phyloP scores from a whole-genome alignment of 1,284 basidiomycete species.

The Ganoderma meredithae region DNA sequence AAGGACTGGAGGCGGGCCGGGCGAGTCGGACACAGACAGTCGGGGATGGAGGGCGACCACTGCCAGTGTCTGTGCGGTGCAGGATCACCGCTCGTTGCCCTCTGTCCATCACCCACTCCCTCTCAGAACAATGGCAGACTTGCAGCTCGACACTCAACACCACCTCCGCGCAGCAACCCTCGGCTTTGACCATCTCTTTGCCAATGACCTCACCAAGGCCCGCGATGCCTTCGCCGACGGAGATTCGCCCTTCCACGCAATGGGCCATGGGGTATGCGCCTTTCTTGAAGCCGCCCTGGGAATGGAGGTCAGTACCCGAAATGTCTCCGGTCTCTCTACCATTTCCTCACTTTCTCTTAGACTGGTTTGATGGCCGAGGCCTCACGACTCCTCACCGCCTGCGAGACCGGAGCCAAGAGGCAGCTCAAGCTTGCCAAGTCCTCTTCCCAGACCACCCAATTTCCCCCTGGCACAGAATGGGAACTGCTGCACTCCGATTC shows the following conservation, averaged over 20 bases:
- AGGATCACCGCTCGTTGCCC: background rate
- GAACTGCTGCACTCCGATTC: slow-evolving; percentile 78
- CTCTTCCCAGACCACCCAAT: slow-evolving; percentile 49
- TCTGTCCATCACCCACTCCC: slow-evolving; percentile 9
- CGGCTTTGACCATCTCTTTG: slow-evolving; percentile 74
- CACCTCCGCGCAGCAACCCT: slow-evolving; percentile 57
- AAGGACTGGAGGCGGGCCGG: background rate
- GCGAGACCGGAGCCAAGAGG: slow-evolving; percentile 68
- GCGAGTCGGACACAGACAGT: background rate
- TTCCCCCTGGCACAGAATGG: slow-evolving; percentile 72
- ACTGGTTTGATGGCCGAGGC: slow-evolving; percentile 65
- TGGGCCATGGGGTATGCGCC: slow-evolving; percentile 75
- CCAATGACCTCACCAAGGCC: slow-evolving; percentile 67
- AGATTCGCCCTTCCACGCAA: slow-evolving; percentile 71
- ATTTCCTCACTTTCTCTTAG: slow-evolving; percentile 39
- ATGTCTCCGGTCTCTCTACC: slow-evolving; percentile 8
- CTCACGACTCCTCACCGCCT: slow-evolving; percentile 55
- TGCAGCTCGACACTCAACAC: slow-evolving; percentile 39
- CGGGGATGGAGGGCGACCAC: background rate
- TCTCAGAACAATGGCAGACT: slow-evolving; percentile 21
- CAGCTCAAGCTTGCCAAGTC: slow-evolving; percentile 56
- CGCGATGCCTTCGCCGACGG: slow-evolving; percentile 55
- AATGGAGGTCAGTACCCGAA: slow-evolving; percentile 65
- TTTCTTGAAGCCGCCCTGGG: slow-evolving; percentile 83
- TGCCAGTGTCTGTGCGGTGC: background rate